These are phyloP conservation scores for Penicillium dipodomyicola DNA, from an alignment of 495 filamentous ascomycete genomes.

Conservation along the genomic window DNA sequence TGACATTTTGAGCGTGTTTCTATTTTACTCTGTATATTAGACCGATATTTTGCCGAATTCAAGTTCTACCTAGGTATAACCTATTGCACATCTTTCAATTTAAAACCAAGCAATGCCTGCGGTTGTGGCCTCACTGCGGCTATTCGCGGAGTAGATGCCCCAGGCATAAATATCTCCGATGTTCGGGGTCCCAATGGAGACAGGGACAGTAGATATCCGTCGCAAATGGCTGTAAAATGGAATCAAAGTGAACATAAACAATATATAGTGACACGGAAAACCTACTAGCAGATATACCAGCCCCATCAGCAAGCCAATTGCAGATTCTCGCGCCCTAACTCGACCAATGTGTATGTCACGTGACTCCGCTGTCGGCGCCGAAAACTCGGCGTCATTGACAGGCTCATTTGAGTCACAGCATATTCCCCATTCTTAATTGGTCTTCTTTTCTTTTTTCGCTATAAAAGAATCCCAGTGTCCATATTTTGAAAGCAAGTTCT, in stretches of 20 bases:
- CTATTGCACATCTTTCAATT: neutral
- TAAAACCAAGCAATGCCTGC: neutral
- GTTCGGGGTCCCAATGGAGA: conserved; percentile 17
- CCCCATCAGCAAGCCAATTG: neutral
- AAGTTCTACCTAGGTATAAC: no score
- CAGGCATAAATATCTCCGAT: conserved; percentile 20
- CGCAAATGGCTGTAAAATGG: neutral
- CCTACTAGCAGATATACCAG: neutral
- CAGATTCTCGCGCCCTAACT: neutral
- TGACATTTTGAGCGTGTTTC: conserved; percentile 9
- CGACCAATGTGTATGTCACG: conserved; percentile 15
- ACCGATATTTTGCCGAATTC: neutral
- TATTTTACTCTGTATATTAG: conserved; percentile 17
- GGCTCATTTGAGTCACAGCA: conserved; percentile 26
- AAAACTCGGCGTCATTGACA: conserved; percentile 30
- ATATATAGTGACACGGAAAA: neutral
- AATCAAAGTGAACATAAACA: neutral
- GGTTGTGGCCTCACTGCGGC: conserved; percentile 19
- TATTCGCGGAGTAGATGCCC: conserved; percentile 19
- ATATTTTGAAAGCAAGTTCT: conserved; percentile 1
- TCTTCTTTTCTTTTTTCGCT: conserved; percentile 11
- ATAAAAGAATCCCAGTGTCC: conserved; percentile 13
- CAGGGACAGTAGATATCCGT: neutral
- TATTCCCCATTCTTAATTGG: conserved; percentile 27
- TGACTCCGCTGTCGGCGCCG: conserved; percentile 35